A percentile compares a stretch with the other conserved stretches of the same genome.
Conservation (phyloP, 805 yeast species). For the Saturnispora gosingensis region DNA sequence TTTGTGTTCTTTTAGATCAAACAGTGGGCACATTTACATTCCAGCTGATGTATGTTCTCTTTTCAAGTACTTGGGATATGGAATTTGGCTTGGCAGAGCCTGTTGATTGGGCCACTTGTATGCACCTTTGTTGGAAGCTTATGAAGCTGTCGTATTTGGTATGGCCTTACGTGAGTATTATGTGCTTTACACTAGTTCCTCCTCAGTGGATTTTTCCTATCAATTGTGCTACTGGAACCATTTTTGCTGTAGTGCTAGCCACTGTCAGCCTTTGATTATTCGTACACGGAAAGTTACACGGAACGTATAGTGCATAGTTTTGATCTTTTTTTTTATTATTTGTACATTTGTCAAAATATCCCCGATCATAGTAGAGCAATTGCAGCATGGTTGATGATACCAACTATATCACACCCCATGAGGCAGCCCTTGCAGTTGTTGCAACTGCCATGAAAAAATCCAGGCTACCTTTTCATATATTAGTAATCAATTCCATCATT, state of each 20-base stretch:
- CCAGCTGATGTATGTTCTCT: constrained; percentile 41
- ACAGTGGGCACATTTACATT: constrained; percentile 44
- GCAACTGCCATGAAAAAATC: constrained; percentile 83
- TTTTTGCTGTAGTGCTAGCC: constrained; percentile 45
- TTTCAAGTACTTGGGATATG: constrained; percentile 48
- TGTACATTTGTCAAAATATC: not conserved
- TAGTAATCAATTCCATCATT: constrained; percentile 54
- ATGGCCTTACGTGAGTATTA: constrained; percentile 51
- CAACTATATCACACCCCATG: constrained; percentile 64
- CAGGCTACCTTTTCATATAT: constrained; percentile 49
- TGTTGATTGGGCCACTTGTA: not conserved
- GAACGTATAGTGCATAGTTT: not conserved
- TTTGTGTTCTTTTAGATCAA: constrained; percentile 45
- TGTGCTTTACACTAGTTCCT: constrained; percentile 41
- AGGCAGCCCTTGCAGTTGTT: constrained; percentile 74
- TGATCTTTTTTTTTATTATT: not conserved
- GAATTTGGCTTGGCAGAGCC: constrained; percentile 19
- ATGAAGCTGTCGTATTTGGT: constrained; percentile 43
- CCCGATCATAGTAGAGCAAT: not conserved
- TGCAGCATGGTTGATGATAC: constrained; percentile 35
- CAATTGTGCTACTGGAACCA: constrained; percentile 45
- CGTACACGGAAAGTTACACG: not conserved
- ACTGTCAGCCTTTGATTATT: not conserved
- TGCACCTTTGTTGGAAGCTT: constrained; percentile 33
- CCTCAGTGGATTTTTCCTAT: constrained; percentile 45